Base-by-base conservation (phyloP, 2,329 filamentous ascomycete genomes). In the Colletotrichum paranaense region DNA sequence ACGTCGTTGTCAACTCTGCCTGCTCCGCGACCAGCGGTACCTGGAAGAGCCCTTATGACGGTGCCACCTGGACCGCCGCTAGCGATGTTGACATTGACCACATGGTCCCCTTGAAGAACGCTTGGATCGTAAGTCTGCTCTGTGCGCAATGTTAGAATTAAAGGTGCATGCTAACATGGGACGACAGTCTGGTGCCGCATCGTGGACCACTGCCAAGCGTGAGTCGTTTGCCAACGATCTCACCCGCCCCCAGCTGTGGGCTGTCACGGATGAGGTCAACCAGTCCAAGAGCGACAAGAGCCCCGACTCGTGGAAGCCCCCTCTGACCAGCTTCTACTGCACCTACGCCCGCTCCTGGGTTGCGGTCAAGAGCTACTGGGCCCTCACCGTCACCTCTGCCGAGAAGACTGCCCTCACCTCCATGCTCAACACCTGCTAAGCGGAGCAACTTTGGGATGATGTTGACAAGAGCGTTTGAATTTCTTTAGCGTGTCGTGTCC, bases 61-160 rank as follows among this genome's bases (percentile, higher is more conserved):
- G 93, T 19, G 91, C 84, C 0, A 90, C 86, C 1, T 95, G 92
- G 92, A 92, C 90, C 0, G 84, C 86, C 0, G 89, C 93, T 1
- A 88, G 86, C 22, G 92, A 95, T 77, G 81, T 97, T 1, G 93
- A 96, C 77, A 96, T 97, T 73, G 94, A 97, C 81, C 94, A 97
- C 80, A 87, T 97, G 83, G 93, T 97, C 3, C 94, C 94, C 1
- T 81, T 97, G 74, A 92, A 92, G 79, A 94, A 95, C 78, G 93
- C 94, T 5, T 96, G 93, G 94, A 91, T 93, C 74, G 89, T 91
- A 76, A 78, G 86, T 82, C 5, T 24, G 42, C 22, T n/a, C 30
- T n/a, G 46, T 49, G 28, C 35, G 60, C 38, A 22, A 46, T 14
- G 1, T n/a, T 24, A 35, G 11, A 19, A 19, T 30, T 12, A 26